These are phyloP conservation scores for Suhomyces maxii DNA, from an alignment of 1,139 yeast species.

Conservation along the genomic window DNA sequence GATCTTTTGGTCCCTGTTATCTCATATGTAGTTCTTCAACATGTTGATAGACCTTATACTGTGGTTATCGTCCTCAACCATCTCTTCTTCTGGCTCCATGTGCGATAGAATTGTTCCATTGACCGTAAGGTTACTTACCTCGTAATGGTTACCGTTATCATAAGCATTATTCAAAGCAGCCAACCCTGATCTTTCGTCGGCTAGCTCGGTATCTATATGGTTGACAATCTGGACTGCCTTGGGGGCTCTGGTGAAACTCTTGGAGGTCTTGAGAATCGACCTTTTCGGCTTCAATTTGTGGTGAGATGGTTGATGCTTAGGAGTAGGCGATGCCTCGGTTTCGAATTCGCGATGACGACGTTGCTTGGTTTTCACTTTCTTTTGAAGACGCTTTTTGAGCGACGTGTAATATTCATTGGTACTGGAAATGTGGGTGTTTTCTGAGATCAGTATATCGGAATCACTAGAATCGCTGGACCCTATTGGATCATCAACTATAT, in stretches of 20 bases:
- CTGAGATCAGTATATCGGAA: slow-evolving; percentile 23
- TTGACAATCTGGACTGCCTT: not conserved
- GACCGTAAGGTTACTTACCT: slow-evolving; percentile 13
- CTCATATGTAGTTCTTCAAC: slow-evolving; percentile 11
- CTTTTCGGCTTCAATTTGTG: slow-evolving; percentile 43
- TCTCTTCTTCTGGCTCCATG: not conserved
- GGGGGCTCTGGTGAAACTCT: not conserved
- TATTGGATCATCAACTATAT: slow-evolving; percentile 7
- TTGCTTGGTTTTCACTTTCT: slow-evolving; percentile 12
- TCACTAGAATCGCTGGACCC: slow-evolving; percentile 29
- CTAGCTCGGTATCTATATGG: slow-evolving; percentile 1
- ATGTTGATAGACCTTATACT: slow-evolving; percentile 14
- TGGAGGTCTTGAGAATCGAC: slow-evolving; percentile 35
- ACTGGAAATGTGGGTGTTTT: slow-evolving; percentile 17
- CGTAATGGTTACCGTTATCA: slow-evolving; percentile 8
- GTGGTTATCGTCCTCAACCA: slow-evolving; percentile 8
- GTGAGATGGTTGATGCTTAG: slow-evolving; percentile 48
- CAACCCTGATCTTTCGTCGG: slow-evolving; percentile 14
- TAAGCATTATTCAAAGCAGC: slow-evolving; percentile 17
- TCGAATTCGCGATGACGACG: slow-evolving; percentile 8
- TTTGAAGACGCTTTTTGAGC: slow-evolving; percentile 18
- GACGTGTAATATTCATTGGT: slow-evolving; percentile 29
- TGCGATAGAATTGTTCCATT: slow-evolving; percentile 13
- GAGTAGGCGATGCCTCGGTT: slow-evolving; percentile 36
- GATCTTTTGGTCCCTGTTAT: too few species aligned